Conservation (phyloP, 495 filamentous ascomycete genomes). For the Terfezia claveryi region DNA sequence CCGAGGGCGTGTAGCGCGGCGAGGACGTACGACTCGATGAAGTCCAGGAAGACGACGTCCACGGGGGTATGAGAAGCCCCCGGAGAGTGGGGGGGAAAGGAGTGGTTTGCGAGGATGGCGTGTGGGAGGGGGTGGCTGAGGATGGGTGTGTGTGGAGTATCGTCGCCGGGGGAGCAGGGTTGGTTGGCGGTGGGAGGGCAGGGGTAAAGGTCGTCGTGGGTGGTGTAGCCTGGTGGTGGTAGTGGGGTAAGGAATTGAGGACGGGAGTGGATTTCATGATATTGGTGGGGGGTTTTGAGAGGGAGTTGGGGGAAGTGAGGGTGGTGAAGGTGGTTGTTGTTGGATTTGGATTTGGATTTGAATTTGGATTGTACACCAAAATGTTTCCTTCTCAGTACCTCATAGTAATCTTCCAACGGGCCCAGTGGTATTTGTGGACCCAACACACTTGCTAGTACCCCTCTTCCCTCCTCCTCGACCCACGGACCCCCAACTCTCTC, state of each 20-base stretch:
- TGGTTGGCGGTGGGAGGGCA: conserved; percentile 55
- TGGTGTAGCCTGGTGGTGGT: conserved; percentile 65
- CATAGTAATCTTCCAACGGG: not conserved
- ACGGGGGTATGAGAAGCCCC: conserved; percentile 23
- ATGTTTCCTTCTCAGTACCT: not conserved
- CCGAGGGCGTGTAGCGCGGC: conserved; percentile 41
- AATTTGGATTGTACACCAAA: not conserved
- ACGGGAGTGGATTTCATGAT: too few species aligned
- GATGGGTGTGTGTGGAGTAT: conserved; percentile 59
- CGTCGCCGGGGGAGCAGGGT: conserved; percentile 67
- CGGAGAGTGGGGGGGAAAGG: conserved; percentile 22
- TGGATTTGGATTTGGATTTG: not conserved
- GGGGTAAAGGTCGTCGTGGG: conserved; percentile 54
- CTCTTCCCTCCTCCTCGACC: too few species aligned
- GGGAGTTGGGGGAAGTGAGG: not conserved
- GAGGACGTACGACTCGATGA: conserved; percentile 59
- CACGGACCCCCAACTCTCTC: not conserved
- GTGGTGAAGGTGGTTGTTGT: not conserved
- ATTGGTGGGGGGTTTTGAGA: conserved; percentile 12
- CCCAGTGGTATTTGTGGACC: not conserved
- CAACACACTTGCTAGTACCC: too few species aligned
- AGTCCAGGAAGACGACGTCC: conserved; percentile 78
- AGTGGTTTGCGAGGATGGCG: conserved; percentile 45
- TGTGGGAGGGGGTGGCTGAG: conserved; percentile 61
- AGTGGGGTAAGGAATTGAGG: conserved; percentile 4